Evolutionary conservation across 768 basidiomycete species (phyloP), one percentile per base, ranked within the genome.

Genomic region (Rhizopogon vinicolor): DNA sequence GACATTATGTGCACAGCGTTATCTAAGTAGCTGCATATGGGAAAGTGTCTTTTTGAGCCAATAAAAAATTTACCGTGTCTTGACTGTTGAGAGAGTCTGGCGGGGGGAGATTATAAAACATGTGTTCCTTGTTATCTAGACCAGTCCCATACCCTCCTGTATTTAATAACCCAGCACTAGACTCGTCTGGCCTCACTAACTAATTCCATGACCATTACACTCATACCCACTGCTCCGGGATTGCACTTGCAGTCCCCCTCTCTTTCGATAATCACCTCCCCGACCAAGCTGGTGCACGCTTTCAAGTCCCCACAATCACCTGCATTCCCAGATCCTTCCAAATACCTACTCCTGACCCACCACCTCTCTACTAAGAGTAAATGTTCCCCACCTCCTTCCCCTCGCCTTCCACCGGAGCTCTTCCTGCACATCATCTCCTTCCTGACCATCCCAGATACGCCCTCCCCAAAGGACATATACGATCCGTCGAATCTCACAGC

Each of bases 401-500:
- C 62, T 33, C 55, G 61, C 16, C 60, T 69, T 35, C 68, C 68
- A 14, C 59, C 66, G 22, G 69, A 71, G 55, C 58, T 69, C 39
- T 65, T 71, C 31, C 62, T 71, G 41, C 59, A 62, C 39, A 62
- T 69, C 54, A 66, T 69, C 40, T 65, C 71, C 28, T 51, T 55
- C 45, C 52, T 69, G n/a, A 58, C 63, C 19, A 54, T 65, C 22
- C 56, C 59, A 33, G 49, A 19, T 44, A 54, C 52, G 0, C 49
- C 58, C 1, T 54, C 18, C 14, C 48, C 12, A n/a, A 56, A 62
- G 7, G 52, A 62, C 13, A 41, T 58, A 22, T 60, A 58, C 25
- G 60, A 59, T 41, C 62, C 54, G 1, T 19, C 44, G 7, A 54
- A 71, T 53, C 43, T 67, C 42, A 44, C 52, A 6, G 57, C 58